Evolutionary conservation across 2,329 filamentous ascomycete genomes (phyloP).

Genomic region (Macrophomina tecta): DNA sequence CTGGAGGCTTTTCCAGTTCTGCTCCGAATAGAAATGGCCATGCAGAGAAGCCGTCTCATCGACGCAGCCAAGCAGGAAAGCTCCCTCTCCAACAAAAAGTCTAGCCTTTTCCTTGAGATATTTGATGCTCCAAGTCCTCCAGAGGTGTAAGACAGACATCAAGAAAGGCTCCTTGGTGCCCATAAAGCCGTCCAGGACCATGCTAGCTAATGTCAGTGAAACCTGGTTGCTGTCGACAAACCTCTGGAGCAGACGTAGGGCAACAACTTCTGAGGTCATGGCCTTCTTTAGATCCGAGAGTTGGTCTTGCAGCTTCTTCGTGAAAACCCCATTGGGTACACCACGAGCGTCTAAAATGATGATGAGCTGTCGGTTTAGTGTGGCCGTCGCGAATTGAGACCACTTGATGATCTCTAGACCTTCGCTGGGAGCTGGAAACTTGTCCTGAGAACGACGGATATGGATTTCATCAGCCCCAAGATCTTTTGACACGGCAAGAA

Average conservation of each 20-base stretch:
- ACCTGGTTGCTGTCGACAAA: constrained; percentile 87
- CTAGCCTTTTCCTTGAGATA: constrained; percentile 90
- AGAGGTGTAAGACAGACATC: constrained; percentile 77
- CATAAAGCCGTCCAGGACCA: constrained; percentile 84
- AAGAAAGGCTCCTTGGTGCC: constrained; percentile 77
- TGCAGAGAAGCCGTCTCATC: constrained; percentile 81
- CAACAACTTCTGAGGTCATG: constrained; percentile 68
- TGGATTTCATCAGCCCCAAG: constrained; percentile 72
- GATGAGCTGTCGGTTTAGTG: constrained; percentile 89
- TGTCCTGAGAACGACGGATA: constrained; percentile 83
- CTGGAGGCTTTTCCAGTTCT: constrained; percentile 44
- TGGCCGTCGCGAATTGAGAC: constrained; percentile 76
- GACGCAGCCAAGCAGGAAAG: constrained; percentile 85
- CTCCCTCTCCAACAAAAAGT: constrained; percentile 80
- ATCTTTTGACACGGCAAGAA: constrained; percentile 71
- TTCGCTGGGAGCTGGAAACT: constrained; percentile 75
- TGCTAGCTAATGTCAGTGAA: constrained; percentile 73
- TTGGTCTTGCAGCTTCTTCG: constrained; percentile 70
- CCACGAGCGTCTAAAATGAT: constrained; percentile 80
- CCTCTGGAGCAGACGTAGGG: constrained; percentile 71
- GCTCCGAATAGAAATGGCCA: constrained; percentile 66
- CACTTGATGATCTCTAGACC: constrained; percentile 85
- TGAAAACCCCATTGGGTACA: constrained; percentile 70
- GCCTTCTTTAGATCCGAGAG: constrained; percentile 72
- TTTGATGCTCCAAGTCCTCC: constrained; percentile 89